These are phyloP conservation scores for Pseudogymnoascus sp. DNA, from an alignment of 2,329 filamentous ascomycete genomes.

Conservation along the genomic window DNA sequence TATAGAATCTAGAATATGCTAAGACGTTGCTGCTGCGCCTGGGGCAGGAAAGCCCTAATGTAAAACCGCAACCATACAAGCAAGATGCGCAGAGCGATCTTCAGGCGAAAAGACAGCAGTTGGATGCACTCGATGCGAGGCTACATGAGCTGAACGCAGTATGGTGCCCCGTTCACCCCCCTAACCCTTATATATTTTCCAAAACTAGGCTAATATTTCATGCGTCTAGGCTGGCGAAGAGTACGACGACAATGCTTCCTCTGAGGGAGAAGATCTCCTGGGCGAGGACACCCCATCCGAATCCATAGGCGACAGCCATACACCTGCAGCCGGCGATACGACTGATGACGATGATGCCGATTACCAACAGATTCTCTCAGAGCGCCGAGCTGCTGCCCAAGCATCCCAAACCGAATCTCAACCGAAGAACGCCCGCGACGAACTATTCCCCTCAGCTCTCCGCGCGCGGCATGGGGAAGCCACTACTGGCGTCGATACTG, in stretches of 20 bases:
- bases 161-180: not conserved
- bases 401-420: slow-evolving; percentile 1
- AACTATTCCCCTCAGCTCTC: slow-evolving; percentile 19
- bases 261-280: slow-evolving; percentile 53
- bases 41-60: slow-evolving; percentile 59
- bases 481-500: slow-evolving; percentile 10
- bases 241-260: slow-evolving; percentile 28
- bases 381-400: not conserved
- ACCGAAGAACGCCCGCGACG: slow-evolving; percentile 13
- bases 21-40: slow-evolving; percentile 61
- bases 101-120: slow-evolving; percentile 55
- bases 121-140: slow-evolving; percentile 60
- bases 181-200: slow-evolving; percentile 20
- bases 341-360: slow-evolving; percentile 12
- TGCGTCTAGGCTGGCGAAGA: slow-evolving; percentile 13
- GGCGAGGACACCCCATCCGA: slow-evolving; percentile 45
- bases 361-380: slow-evolving; percentile 13
- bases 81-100: slow-evolving; percentile 59
- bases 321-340: slow-evolving; percentile 22
- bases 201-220: slow-evolving; percentile 20
- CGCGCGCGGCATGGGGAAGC: slow-evolving; percentile 19
- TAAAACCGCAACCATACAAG: slow-evolving; percentile 53
- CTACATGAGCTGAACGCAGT: slow-evolving; percentile 64
- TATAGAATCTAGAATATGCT: slow-evolving; percentile 66
- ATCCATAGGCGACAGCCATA: slow-evolving; percentile 48